These are phyloP conservation scores for Macrolepiota dolichaula DNA, from an alignment of 768 basidiomycete species.

Conservation along the genomic window DNA sequence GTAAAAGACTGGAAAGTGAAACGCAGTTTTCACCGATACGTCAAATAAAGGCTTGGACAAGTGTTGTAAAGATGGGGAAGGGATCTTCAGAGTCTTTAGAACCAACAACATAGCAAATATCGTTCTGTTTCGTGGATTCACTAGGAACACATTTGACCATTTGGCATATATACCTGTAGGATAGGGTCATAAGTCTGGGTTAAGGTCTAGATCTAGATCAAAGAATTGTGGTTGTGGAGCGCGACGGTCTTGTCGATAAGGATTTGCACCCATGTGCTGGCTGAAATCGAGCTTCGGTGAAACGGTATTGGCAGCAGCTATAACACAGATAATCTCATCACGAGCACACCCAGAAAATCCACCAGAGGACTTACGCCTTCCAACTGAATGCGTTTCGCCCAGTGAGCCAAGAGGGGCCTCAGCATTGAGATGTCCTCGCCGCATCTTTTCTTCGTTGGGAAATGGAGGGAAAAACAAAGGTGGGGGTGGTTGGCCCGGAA, in stretches of 20 bases:
- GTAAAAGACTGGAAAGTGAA: slow-evolving; percentile 19
- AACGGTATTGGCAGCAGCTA: slow-evolving; percentile 51
- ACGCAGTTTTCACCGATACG: slow-evolving; percentile 4
- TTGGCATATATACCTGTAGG: slow-evolving; percentile 1
- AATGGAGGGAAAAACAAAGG: slow-evolving; percentile 88
- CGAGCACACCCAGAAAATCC: slow-evolving; percentile 1
- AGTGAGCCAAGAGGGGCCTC: slow-evolving; percentile 76
- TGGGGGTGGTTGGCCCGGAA: slow-evolving; percentile 71
- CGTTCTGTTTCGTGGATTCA: too few species aligned
- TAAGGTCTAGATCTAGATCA: slow-evolving; percentile 81
- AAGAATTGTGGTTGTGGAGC: slow-evolving; percentile 61
- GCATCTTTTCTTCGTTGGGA: slow-evolving; percentile 91
- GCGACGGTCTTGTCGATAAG: slow-evolving; percentile 69
- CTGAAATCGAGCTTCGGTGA: slow-evolving; percentile 51
- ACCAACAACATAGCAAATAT: neutral
- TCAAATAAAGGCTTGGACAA: slow-evolving; percentile 7
- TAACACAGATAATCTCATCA: slow-evolving; percentile 11
- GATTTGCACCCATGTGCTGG: slow-evolving; percentile 55
- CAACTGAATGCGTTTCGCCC: slow-evolving; percentile 81
- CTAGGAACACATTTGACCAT: neutral
- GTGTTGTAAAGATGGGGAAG: neutral
- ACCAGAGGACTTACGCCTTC: slow-evolving; percentile 50
- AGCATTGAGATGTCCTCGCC: slow-evolving; percentile 73
- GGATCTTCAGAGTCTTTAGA: neutral
- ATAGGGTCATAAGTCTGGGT: slow-evolving; percentile 60